Percentiles rank a stretch among this genome's conserved stretches.
phyloP scores from a whole-genome alignment of 176 grass and related monocot species.

The Eremochloa ophiuroides region DNA sequence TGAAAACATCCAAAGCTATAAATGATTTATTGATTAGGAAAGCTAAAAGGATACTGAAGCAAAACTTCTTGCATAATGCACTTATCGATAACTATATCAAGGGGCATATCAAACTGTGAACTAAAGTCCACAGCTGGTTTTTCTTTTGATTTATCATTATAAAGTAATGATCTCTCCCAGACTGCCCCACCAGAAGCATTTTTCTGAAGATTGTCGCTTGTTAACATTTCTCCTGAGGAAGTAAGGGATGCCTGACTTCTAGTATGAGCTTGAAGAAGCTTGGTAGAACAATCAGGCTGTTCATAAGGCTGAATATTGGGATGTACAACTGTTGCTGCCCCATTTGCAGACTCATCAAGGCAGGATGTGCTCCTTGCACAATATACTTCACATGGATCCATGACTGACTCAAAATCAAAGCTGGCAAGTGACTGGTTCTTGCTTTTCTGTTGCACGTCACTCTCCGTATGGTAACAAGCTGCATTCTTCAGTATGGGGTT shows the following conservation, averaged over 20 bases:
- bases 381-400: slow-evolving; percentile 67
- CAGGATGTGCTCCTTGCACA: slow-evolving; percentile 26
- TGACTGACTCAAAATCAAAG: slow-evolving; percentile 77
- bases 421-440: slow-evolving; percentile 38
- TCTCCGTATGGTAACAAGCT: slow-evolving; percentile 21
- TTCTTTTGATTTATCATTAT: slow-evolving; percentile 45
- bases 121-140: slow-evolving; percentile 24
- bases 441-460: slow-evolving; percentile 29
- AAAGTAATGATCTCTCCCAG: slow-evolving; percentile 72
- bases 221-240: slow-evolving; percentile 38
- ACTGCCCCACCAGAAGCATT: slow-evolving; percentile 57
- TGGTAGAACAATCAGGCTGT: slow-evolving; percentile 21
- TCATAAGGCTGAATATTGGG: slow-evolving; percentile 13
- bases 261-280: slow-evolving; percentile 34
- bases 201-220: slow-evolving; percentile 16
- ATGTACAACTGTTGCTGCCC: slow-evolving; percentile 26
- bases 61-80: slow-evolving; percentile 89
- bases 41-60: slow-evolving; percentile 89
- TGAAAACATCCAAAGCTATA: not conserved
- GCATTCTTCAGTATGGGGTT: slow-evolving; percentile 71
- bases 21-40: not conserved
- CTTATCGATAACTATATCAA: slow-evolving; percentile 83
- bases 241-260: slow-evolving; percentile 32
- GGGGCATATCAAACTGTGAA: slow-evolving; percentile 58
- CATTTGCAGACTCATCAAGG: slow-evolving; percentile 27